Evolutionary conservation across 345 rosid genomes (phyloP).

Genomic region (Arabidopsis arenosa): DNA sequence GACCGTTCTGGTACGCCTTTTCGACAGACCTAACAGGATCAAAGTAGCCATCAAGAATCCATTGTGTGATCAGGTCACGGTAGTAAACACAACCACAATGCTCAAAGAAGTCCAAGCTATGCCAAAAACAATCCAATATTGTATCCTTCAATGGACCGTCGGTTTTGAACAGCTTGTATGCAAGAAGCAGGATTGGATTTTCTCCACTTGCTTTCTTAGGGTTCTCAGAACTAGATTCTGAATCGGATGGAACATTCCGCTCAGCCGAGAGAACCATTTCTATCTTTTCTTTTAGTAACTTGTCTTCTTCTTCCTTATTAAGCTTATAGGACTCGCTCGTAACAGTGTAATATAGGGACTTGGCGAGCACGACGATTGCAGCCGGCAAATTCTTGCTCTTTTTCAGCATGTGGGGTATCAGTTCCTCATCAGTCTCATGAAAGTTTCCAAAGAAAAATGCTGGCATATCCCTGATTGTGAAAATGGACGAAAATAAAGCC

Average conservation of each 20-base stretch:
- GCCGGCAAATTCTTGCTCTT: conserved; percentile 43
- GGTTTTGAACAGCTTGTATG: conserved; percentile 33
- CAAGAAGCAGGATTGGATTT: conserved; percentile 28
- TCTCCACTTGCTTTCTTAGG: no score
- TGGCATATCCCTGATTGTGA: no score
- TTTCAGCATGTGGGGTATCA: background rate
- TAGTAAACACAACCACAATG: conserved; percentile 50
- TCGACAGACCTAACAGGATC: conserved; percentile 48
- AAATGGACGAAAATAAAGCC: no score
- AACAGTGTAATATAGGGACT: conserved; percentile 35
- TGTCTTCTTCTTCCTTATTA: background rate
- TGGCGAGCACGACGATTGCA: conserved; percentile 48
- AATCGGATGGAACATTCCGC: background rate
- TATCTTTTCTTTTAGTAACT: background rate
- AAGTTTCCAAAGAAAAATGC: no score
- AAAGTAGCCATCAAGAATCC: conserved; percentile 76
- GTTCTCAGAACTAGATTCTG: background rate
- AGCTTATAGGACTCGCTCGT: background rate
- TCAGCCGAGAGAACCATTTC: conserved; percentile 12
- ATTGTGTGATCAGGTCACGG: conserved; percentile 60
- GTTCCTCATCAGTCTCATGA: no score
- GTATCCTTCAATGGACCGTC: background rate
- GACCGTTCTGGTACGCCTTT: conserved; percentile 55
- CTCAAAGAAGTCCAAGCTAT: conserved; percentile 49
- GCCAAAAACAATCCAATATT: conserved; percentile 57